Conservation (phyloP, 1,284 basidiomycete species). For the Cutaneotrichosporon mucoides region DNA sequence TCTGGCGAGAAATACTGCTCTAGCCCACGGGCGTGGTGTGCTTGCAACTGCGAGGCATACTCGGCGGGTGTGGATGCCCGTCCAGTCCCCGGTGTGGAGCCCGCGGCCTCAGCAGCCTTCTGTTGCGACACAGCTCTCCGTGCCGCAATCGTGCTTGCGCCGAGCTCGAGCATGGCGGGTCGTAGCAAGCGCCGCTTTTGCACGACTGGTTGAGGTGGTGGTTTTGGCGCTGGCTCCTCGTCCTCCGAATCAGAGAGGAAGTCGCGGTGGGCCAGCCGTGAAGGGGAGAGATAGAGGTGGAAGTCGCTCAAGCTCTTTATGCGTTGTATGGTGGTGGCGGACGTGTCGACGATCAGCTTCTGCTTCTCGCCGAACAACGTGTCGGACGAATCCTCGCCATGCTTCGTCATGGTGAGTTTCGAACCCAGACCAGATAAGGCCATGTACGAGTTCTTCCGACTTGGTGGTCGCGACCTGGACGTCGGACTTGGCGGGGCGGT, state of each 20-base stretch:
- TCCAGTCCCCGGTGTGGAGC: neutral
- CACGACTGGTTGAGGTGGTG: neutral
- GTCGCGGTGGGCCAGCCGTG: slow-evolving; percentile 41
- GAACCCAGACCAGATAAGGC: neutral
- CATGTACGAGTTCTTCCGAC: neutral
- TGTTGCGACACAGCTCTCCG: slow-evolving; percentile 13
- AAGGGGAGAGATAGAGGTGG: slow-evolving; percentile 48
- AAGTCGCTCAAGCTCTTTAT: slow-evolving; percentile 45
- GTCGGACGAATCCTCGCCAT: neutral
- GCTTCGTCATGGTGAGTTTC: slow-evolving; percentile 21
- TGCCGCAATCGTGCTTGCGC: slow-evolving; percentile 12
- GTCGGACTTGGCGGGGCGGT: slow-evolving; percentile 36
- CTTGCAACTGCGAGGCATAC: slow-evolving; percentile 38
- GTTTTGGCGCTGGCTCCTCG: slow-evolving; percentile 12
- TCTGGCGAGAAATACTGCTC: slow-evolving; percentile 22
- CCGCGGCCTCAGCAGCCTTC: too few relatives aligned
- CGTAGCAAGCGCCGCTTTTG: slow-evolving; percentile 21
- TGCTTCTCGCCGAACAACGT: neutral
- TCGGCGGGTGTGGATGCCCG: slow-evolving; percentile 9
- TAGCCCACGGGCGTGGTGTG: slow-evolving; percentile 40
- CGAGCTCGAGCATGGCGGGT: slow-evolving; percentile 26
- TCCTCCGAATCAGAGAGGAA: slow-evolving; percentile 40
- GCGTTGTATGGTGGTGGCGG: slow-evolving; percentile 20
- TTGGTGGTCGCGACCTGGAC: neutral
- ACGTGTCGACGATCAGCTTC: slow-evolving; percentile 1